These are phyloP conservation scores for Colletotrichum lindemuthianum DNA, from an alignment of 2,329 filamentous ascomycete genomes.

Conservation along the genomic window DNA sequence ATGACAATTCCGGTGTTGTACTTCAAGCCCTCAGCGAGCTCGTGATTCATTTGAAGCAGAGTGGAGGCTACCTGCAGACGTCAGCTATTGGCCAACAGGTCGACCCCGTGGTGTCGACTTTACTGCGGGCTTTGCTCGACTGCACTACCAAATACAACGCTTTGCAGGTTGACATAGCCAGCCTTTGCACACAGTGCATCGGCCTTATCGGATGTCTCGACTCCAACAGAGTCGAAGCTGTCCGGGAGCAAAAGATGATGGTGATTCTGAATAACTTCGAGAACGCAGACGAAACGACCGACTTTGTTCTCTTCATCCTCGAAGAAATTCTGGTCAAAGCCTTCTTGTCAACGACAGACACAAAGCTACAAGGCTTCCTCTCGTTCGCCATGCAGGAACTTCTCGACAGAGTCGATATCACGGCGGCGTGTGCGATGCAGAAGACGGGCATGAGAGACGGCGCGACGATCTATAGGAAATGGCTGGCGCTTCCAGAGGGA, in stretches of 20 bases:
- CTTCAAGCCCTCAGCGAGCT: constrained; percentile 84
- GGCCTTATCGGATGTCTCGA: constrained; percentile 93
- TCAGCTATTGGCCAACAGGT: constrained; percentile 86
- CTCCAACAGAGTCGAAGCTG: constrained; percentile 85
- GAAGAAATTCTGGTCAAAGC: constrained; percentile 90
- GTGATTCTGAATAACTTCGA: constrained; percentile 90
- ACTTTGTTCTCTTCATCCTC: constrained; percentile 87
- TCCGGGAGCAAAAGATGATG: constrained; percentile 82
- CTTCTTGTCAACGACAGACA: constrained; percentile 90
- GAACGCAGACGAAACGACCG: constrained; percentile 77
- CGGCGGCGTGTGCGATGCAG: constrained; percentile 59
- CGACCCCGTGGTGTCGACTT: constrained; percentile 74
- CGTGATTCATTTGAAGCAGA: constrained; percentile 73
- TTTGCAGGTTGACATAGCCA: constrained; percentile 72
- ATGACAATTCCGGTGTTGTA: constrained; percentile 89
- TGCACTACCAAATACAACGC: constrained; percentile 84
- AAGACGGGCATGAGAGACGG: constrained; percentile 55
- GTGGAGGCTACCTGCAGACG: constrained; percentile 83
- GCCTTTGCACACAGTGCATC: constrained; percentile 82
- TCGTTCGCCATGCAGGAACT: constrained; percentile 96
- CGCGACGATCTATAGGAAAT: constrained; percentile 75
- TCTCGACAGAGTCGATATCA: constrained; percentile 80
- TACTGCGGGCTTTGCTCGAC: constrained; percentile 85
- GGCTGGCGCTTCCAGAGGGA: constrained; percentile 79
- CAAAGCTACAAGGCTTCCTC: constrained; percentile 87